phyloP scores from a whole-genome alignment of 305 asterid genomes.

The Fraxinus albicans region DNA sequence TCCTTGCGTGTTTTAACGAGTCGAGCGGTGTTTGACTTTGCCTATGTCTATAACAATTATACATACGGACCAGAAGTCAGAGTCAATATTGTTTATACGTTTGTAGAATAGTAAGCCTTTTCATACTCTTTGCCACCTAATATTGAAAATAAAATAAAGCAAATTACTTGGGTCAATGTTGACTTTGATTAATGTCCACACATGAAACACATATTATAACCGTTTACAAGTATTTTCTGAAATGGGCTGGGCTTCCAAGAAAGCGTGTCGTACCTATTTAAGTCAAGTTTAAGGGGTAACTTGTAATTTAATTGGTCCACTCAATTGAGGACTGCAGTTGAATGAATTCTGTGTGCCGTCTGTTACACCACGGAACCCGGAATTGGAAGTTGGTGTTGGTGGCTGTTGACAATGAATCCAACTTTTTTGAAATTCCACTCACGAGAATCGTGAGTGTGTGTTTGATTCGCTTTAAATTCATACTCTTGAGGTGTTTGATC shows the following conservation, averaged over 20 bases:
- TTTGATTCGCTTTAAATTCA: no score
- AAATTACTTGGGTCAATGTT: neutral
- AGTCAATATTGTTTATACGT: neutral
- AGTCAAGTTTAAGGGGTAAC: neutral
- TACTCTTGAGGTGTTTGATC: no score
- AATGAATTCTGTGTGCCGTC: neutral
- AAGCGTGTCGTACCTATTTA: neutral
- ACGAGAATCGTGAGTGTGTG: no score
- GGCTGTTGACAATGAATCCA: neutral
- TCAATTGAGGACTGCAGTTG: neutral
- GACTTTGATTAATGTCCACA: neutral
- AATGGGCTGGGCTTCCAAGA: neutral
- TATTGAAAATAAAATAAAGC: neutral
- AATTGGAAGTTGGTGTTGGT: neutral
- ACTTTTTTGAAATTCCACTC: neutral
- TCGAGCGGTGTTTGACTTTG: neutral
- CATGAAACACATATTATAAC: neutral
- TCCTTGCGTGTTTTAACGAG: neutral
- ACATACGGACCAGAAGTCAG: neutral
- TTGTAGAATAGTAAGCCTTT: neutral
- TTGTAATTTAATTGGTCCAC: neutral
- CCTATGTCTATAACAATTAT: neutral
- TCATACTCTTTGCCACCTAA: neutral
- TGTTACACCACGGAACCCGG: neutral
- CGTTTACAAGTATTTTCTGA: neutral